Conservation (phyloP, 1,284 basidiomycete species). For the Sanguinoderma infundibulare region DNA sequence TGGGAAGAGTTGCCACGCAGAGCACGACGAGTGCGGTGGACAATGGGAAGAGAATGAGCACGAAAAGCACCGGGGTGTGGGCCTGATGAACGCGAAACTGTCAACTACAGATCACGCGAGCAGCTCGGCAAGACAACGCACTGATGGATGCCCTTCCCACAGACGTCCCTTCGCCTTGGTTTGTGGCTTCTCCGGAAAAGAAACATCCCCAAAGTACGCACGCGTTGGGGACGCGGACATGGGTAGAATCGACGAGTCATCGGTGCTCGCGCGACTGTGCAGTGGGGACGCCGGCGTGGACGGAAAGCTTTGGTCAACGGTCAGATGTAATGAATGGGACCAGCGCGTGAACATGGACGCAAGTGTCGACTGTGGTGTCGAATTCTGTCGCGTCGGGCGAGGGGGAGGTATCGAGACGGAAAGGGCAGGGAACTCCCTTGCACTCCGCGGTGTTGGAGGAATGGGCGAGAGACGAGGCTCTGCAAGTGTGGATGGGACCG, state of each 20-base stretch:
- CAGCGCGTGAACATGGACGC: conserved; percentile 53
- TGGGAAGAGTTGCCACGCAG: conserved; percentile 63
- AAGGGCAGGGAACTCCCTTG: conserved; percentile 32
- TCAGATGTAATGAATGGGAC: conserved; percentile 54
- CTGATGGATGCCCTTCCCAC: conserved; percentile 50
- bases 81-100: conserved; percentile 42
- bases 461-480: conserved; percentile 28
- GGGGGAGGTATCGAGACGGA: conserved; percentile 50
- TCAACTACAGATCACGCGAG: conserved; percentile 30
- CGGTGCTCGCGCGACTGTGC: conserved; percentile 45
- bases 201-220: conserved; percentile 50
- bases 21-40: conserved; percentile 57
- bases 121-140: conserved; percentile 37
- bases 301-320: conserved; percentile 29
- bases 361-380: conserved; percentile 17
- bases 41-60: conserved; percentile 69
- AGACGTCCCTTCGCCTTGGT: conserved; percentile 37
- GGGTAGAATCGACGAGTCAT: conserved; percentile 65
- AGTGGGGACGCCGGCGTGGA: conserved; percentile 56
- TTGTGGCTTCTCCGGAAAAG: conserved; percentile 45
- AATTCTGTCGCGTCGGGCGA: background rate
- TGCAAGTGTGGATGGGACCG: conserved; percentile 28
- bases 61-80: conserved; percentile 67
- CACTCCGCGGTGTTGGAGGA: conserved; percentile 20
- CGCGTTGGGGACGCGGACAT: conserved; percentile 63